Base-by-base conservation (phyloP, 139 green algal genomes). In the Micractinium conductrix region DNA sequence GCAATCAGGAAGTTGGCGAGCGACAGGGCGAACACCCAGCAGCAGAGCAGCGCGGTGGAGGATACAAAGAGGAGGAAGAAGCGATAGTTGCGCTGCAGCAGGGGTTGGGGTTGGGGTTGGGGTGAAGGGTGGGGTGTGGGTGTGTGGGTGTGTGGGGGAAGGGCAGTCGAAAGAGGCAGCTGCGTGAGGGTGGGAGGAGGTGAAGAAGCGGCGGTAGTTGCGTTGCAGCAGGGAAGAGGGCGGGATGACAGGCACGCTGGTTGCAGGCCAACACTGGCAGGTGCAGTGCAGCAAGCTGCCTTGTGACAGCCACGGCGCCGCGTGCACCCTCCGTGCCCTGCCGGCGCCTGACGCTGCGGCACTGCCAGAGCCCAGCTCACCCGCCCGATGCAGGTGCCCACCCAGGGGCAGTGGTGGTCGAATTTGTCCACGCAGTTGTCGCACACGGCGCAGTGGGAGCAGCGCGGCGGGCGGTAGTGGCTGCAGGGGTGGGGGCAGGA, bases 321-420 rank as follows among this genome's bases (percentile, higher is more conserved):
- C 21, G n/a, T n/a, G n/a, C n/a, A n/a, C n/a, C n/a, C n/a, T n/a
- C n/a, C n/a, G n/a, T n/a, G n/a, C n/a, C n/a, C n/a, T n/a, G n/a
- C 62, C 2, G 63, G 63, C 63, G 22, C 3, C 63, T 2, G 63
- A 24, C 28, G 19, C n/a, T 40, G 33, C 37, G n/a, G 50, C 21
- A n/a, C n/a, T n/a, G n/a, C n/a, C n/a, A n/a, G n/a, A n/a, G n/a
- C n/a, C n/a, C 37, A 22, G 4, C 84, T 62, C 84, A 95, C 93
- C 93, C 93, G 84, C 53, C 96, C 95, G 65, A 98, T 93, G 72
- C 94, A 97, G 37, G 92, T 97, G 78, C 97, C 97, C 24, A 99
- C 96, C 97, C 97, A 99, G 35, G 97, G 97, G 88, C 97, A 99
- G 87, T 99, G 96, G 90, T 99, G 97, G 91, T 99, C 97, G 85